Evolutionary conservation across 2,329 filamentous ascomycete species (phyloP), one percentile per base, ranked within the genome.

Genomic region (Phoma sp.): DNA sequence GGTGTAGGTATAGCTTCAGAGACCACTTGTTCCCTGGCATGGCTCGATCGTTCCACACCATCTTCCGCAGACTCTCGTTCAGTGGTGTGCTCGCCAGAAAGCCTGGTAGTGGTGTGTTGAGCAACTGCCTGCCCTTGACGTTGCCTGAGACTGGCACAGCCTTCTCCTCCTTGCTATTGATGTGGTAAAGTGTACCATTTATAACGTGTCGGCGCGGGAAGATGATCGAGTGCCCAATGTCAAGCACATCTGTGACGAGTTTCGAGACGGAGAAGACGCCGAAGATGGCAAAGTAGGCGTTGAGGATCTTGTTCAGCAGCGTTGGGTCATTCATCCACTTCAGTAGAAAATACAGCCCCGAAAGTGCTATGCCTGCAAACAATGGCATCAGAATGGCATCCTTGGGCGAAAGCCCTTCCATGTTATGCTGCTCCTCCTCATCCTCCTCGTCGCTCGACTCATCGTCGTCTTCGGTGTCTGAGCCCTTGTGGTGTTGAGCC

Each of bases 371-470:
- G 2, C 87, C 91, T 6, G 92, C 93, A 50, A 92, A 80, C 29
- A 97, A 64, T 1, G 94, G 95, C 60, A 97, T 90, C 66, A 96
- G 75, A 63, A 98, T 85, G 43, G 92, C 94, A 74, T 98, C 94
- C 0, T 85, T 87, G 1, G 90, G 87, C 8, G 87, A 82, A 47
- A 96, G 76, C 0, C 88, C 88, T 66, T 89, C 87, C 78, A 89
- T 85, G 62, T 81, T 81, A 57, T 86, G 83, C 15, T 78, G 69
- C 9, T 81, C 77, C 25, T 83, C 80, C 10, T 85, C 80, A 0
- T 81, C 76, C 1, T 80, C 75, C 4, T 77, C 80, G 6, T 77
- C 77, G 6, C 61, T 48, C 4, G 64, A 57, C 4, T 40, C 53
- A 2, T 41, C 51, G 55, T 63, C 7, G 76, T 71, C 37, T 61